Conservation (phyloP, 2,329 filamentous ascomycete genomes). For the Ceratocystis harringtonii region DNA sequence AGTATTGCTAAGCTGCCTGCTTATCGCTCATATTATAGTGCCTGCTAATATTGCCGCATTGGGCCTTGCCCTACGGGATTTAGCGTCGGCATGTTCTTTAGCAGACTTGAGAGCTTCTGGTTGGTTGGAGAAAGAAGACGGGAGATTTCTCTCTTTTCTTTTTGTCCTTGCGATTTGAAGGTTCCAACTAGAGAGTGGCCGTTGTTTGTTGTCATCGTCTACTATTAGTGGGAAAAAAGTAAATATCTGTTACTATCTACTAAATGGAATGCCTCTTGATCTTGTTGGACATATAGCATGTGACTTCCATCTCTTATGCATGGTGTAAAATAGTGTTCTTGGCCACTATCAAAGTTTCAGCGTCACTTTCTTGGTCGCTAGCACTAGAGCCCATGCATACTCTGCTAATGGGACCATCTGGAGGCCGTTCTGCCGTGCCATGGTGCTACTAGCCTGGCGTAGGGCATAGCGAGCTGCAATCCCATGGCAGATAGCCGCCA, state of each 20-base stretch:
- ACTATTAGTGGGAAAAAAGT: too few relatives aligned
- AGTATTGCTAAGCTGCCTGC: not conserved
- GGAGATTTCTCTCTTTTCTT: not conserved
- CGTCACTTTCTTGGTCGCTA: slow-evolving; percentile 25
- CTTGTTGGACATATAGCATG: not conserved
- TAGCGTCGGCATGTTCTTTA: not conserved
- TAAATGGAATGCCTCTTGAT: too few relatives aligned
- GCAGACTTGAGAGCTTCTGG: not conserved
- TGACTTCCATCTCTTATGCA: slow-evolving; percentile 18
- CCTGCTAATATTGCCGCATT: not conserved
- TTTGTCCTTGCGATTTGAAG: not conserved
- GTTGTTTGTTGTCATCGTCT: not conserved
- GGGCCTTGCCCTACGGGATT: not conserved
- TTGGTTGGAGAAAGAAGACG: not conserved
- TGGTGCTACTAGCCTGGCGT: slow-evolving; percentile 76
- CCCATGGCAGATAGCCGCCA: slow-evolving; percentile 58
- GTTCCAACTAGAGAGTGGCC: not conserved
- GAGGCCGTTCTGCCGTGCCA: slow-evolving; percentile 57
- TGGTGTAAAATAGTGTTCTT: slow-evolving; percentile 12
- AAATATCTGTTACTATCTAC: too few relatives aligned
- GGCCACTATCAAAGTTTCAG: slow-evolving; percentile 19
- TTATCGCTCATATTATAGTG: not conserved
- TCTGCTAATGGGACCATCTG: slow-evolving; percentile 59
- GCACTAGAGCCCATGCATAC: slow-evolving; percentile 62
- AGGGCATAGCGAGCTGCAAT: slow-evolving; percentile 78